A percentile compares a stretch with the other conserved stretches of the same genome.
Evolutionary conservation across 2,329 filamentous ascomycete genomes (phyloP).

Genomic region (Aureobasidium vineae): DNA sequence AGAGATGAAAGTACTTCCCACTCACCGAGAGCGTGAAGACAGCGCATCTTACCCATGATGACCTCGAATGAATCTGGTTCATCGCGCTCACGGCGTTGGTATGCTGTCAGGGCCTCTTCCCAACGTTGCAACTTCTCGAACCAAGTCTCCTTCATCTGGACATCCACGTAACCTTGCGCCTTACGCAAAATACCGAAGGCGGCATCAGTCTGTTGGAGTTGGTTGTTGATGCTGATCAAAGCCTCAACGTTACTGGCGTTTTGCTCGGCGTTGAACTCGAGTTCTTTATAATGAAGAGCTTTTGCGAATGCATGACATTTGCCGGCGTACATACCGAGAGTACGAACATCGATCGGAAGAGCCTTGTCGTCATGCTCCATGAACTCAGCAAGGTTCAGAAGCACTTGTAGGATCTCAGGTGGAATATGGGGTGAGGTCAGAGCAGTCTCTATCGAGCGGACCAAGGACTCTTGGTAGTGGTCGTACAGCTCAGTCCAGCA

Average conservation of each 20-base stretch:
- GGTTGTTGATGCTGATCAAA: slow-evolving; percentile 98
- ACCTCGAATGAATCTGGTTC: slow-evolving; percentile 77
- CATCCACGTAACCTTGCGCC: slow-evolving; percentile 92
- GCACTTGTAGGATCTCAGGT: slow-evolving; percentile 87
- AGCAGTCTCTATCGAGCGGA: slow-evolving; percentile 91
- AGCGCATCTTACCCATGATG: slow-evolving; percentile 99
- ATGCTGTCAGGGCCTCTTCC: slow-evolving; percentile 93
- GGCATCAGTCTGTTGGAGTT: slow-evolving; percentile 97
- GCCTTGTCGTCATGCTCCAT: slow-evolving; percentile 99
- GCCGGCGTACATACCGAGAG: slow-evolving; percentile 88
- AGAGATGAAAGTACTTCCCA: slow-evolving; percentile 91
- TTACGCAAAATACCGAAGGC: slow-evolving; percentile 97
- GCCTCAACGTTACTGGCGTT: slow-evolving; percentile 95
- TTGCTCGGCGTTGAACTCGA: slow-evolving; percentile 97
- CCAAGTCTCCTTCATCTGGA: slow-evolving; percentile 96
- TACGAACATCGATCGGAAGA: slow-evolving; percentile 92
- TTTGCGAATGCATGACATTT: slow-evolving; percentile 98
- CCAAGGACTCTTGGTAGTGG: slow-evolving; percentile 94
- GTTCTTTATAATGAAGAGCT: slow-evolving; percentile 96
- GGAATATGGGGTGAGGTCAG: slow-evolving; percentile 95
- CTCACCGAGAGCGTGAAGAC: slow-evolving; percentile 92
- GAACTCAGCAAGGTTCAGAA: slow-evolving; percentile 96
- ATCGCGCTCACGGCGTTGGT: slow-evolving; percentile 79
- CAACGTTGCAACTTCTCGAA: slow-evolving; percentile 97
- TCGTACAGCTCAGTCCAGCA: slow-evolving; percentile 99